These are phyloP conservation scores for Pseudogymnoascus pannorum DNA, from an alignment of 2,329 filamentous ascomycete species.

Conservation along the genomic window DNA sequence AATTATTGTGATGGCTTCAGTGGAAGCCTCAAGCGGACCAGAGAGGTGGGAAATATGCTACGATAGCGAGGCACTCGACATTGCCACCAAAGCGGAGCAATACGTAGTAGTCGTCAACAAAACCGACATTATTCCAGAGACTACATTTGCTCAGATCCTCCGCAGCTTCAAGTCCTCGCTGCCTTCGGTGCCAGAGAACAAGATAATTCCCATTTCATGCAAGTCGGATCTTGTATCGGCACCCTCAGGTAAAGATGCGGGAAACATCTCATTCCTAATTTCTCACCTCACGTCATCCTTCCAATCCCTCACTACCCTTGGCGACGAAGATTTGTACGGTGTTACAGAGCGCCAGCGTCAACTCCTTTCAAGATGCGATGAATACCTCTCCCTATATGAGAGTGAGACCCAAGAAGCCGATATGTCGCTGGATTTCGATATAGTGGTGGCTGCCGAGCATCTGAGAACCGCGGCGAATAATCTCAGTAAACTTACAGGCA, in stretches of 20 bases:
- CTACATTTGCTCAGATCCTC: constrained; percentile 34
- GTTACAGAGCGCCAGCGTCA: constrained; percentile 85
- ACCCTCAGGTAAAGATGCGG: constrained; percentile 39
- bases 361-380: constrained; percentile 66
- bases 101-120: constrained; percentile 57
- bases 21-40: constrained; percentile 45
- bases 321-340: constrained; percentile 77
- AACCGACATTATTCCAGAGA: constrained; percentile 40
- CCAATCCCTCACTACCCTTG: constrained; percentile 60
- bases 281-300: constrained; percentile 62
- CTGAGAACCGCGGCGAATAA: constrained; percentile 72
- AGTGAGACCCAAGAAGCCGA: constrained; percentile 40
- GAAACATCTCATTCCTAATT: constrained; percentile 63
- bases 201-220: constrained; percentile 59
- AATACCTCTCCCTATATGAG: constrained; percentile 67
- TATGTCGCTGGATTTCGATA: constrained; percentile 54
- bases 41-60: constrained; percentile 40
- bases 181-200: constrained; percentile 22
- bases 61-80: constrained; percentile 47
- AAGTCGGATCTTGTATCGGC: constrained; percentile 26
- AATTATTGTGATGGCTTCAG: constrained; percentile 70
- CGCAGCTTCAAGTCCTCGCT: constrained; percentile 34
- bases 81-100: constrained; percentile 43
- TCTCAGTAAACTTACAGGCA: constrained; percentile 81
- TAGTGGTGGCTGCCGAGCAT: constrained; percentile 85